Evolutionary conservation across 129 eudicot genomes (phyloP).

Genomic region (Lactuca sativa): DNA sequence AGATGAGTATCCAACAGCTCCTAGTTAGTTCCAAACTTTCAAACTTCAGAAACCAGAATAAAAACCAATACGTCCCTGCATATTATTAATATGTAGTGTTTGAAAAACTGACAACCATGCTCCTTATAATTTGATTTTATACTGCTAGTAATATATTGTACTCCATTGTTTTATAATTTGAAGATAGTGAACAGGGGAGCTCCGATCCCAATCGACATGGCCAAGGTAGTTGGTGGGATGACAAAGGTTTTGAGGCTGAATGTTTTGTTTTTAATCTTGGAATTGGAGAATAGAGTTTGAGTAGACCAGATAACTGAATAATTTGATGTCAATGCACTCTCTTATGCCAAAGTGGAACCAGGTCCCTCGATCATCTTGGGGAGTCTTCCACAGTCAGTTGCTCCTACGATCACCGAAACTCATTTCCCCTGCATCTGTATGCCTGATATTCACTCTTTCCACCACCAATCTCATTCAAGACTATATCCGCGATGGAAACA

Average conservation of each 20-base stretch:
- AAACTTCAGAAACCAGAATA: too few relatives aligned
- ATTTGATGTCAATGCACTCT: constrained; percentile 7
- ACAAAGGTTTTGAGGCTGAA: neutral
- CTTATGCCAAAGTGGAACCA: neutral
- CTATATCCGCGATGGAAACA: constrained; percentile 37
- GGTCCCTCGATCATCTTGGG: neutral
- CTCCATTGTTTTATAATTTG: too few relatives aligned
- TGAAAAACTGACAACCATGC: too few relatives aligned
- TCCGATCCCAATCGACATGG: neutral
- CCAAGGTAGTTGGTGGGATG: neutral
- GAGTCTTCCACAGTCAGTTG: constrained; percentile 5
- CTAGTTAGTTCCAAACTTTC: too few relatives aligned
- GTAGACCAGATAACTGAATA: neutral
- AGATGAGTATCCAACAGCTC: too few relatives aligned
- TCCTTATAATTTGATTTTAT: too few relatives aligned
- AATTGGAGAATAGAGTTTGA: neutral
- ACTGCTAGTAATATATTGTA: too few relatives aligned
- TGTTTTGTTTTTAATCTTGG: neutral
- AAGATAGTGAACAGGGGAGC: too few relatives aligned
- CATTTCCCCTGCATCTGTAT: constrained; percentile 2
- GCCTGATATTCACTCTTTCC: constrained; percentile 35
- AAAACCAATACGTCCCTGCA: too few relatives aligned
- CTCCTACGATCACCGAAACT: constrained; percentile 7
- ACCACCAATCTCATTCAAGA: constrained; percentile 37
- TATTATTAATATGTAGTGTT: too few relatives aligned